A percentile compares a stretch with the other conserved stretches of the same genome.
These are phyloP conservation scores for Hyparrhenia diplandra DNA, from an alignment of 176 grass and related monocot genomes.

Conservation along the genomic window DNA sequence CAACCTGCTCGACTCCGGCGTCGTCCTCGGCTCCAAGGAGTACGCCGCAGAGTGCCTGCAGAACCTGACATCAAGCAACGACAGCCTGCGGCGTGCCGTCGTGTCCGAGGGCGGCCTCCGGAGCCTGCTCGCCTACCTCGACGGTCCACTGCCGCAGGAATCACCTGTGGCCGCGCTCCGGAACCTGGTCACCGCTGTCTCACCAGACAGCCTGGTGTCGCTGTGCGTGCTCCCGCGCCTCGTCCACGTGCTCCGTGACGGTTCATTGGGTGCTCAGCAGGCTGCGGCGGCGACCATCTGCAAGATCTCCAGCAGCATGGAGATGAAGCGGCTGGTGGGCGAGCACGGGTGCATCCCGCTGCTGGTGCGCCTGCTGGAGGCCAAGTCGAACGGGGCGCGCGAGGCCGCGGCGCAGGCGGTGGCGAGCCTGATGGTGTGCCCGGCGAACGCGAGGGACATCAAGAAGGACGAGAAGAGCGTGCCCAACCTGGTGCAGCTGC, in stretches of 20 bases:
- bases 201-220: constrained; percentile 61
- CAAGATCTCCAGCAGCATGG: constrained; percentile 61
- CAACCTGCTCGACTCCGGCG: constrained; percentile 61
- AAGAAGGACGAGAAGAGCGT: constrained; percentile 98
- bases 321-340: constrained; percentile 79
- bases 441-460: constrained; percentile 54
- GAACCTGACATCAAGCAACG: constrained; percentile 72
- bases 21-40: constrained; percentile 84
- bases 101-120: constrained; percentile 80
- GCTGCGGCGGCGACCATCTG: constrained; percentile 58
- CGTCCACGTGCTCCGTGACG: constrained; percentile 70
- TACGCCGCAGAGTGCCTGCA: constrained; percentile 90
- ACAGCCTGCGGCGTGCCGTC: constrained; percentile 60
- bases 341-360: constrained; percentile 71
- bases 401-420: constrained; percentile 86
- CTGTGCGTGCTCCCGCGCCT: constrained; percentile 78
- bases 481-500: constrained; percentile 94
- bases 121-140: constrained; percentile 76
- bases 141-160: constrained; percentile 74
- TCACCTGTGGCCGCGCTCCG: constrained; percentile 66
- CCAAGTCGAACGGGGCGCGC: constrained; percentile 63
- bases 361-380: constrained; percentile 75
- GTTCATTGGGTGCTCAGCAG: constrained; percentile 82
- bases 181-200: constrained; percentile 64
- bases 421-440: constrained; percentile 70